Evolutionary conservation across 1,284 basidiomycete species (phyloP), one percentile per base, ranked within the genome.

Genomic region (Microbotryomycetes sp.): DNA sequence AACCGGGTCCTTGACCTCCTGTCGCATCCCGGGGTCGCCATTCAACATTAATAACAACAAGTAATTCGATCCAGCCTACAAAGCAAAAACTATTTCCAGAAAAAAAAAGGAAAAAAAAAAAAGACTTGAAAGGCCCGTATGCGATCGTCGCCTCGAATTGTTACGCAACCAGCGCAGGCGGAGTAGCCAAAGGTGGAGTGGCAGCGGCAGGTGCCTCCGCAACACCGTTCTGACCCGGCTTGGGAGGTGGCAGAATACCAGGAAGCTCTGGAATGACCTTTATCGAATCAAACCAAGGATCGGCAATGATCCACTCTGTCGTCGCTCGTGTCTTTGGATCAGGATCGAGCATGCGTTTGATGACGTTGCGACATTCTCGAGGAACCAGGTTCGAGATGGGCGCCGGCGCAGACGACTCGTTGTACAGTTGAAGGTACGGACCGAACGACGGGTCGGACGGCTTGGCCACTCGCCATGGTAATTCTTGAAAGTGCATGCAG

Each of bases 391-490:
- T 94, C 75, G 86, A 88, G 73, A 98, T 60, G 2, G 76, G 78
- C 68, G 75, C 74, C 81, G 76, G 67, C 61, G 80, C 57, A 67
- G 75, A 52, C 29, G 59, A 46, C 15, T 64, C 57, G 45, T 70
- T 45, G 72, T 78, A 96, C 1, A 87, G 84, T n/a, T 82, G 74
- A 3, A 83, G 81, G 74, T 96, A 98, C 6, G 88, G 80, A 5
- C 85, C 81, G 75, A 92, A 98, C 13, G 94, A 84, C 5, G 83
- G 78, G 73, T 98, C 94, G 3, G 84, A 80, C 35, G 78, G 77
- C 75, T 97, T 93, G 35, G 94, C 94, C 13, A 91, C 90, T 59
- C 93, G 86, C 94, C 96, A 98, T 0, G 94, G 92, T 56, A 97
- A 81, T 75, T 97, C 92, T 75, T 91, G 88, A 79, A 94, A 94